Evolutionary conservation across 2,329 filamentous ascomycete genomes (phyloP), one percentile per base, ranked within the genome.

Genomic region (Thermoascus crustaceus): DNA sequence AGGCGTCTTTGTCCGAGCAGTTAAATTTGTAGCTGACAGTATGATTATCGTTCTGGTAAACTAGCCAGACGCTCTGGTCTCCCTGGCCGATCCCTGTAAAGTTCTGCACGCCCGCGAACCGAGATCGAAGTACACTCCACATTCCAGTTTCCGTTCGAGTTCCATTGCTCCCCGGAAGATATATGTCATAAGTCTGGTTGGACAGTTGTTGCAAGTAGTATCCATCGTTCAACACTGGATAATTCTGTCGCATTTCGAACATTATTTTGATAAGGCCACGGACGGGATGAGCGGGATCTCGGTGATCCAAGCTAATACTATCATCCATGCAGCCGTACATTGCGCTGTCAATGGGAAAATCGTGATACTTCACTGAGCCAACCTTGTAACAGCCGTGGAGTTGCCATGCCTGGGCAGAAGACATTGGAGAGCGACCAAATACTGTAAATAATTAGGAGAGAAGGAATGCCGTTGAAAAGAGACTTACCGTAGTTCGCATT

Each of bases 361-460:
- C 48, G 46, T 63, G 66, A 48, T 75, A 73, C 39, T 75, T 69
- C 4, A 62, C 63, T 31, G 67, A 68, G 5, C 63, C 62, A 7
- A 76, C 60, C 8, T 57, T 61, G 53, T 78, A 77, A 51, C 75
- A 78, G 7, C 75, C 75, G 45, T 78, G 75, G 33, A 67, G 62
- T 44, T 76, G 69, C 75, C 75, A 78, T 5, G 73, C 74, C 9
- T 65, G 62, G 3, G 71, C 61, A 5, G 72, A 67, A 7, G 68
- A 66, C 66, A 78, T 76, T 2, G 75, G 57, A 45, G 72, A 69
- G 44, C 75, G 68, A 17, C 75, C 75, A 46, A 73, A 78, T 26
- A 78, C 65, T 43, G 19, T 26, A 11, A 7, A 8, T n/a, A 25
- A 16, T 40, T 17, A 35, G 16, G 11, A 11, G 6, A 7, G 7